A percentile compares a stretch with the other conserved stretches of the same genome.
phyloP scores from a whole-genome alignment of 75 land plant genomes.

The Pinus taeda region DNA sequence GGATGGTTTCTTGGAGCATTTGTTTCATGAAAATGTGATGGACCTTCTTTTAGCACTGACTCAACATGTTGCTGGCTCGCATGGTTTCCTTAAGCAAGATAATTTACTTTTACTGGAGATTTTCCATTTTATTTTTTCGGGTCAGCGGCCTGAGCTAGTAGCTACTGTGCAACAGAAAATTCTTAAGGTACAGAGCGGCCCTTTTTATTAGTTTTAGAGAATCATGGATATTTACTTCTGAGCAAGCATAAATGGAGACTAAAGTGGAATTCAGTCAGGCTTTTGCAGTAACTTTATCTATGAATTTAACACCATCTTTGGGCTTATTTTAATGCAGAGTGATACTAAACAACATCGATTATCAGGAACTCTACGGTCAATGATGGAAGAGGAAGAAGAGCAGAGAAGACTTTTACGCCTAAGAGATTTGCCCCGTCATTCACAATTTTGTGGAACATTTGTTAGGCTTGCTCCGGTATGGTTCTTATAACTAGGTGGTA shows the following conservation, averaged over 20 bases:
- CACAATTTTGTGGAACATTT: slow-evolving; percentile 83
- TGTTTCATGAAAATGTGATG: slow-evolving; percentile 90
- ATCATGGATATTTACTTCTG: background rate
- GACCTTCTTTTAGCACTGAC: slow-evolving; percentile 83
- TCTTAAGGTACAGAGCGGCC: slow-evolving; percentile 23
- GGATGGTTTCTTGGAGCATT: slow-evolving; percentile 73
- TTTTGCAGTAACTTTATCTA: background rate
- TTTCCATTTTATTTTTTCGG: slow-evolving; percentile 71
- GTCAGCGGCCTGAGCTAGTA: slow-evolving; percentile 79
- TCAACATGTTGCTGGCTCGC: slow-evolving; percentile 62
- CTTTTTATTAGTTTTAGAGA: background rate
- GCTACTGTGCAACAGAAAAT: slow-evolving; percentile 27
- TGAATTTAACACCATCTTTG: background rate
- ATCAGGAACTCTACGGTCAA: slow-evolving; percentile 43
- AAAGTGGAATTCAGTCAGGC: background rate
- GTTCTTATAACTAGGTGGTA: background rate
- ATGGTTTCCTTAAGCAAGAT: slow-evolving; percentile 62
- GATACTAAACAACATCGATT: slow-evolving; percentile 24
- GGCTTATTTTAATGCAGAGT: slow-evolving; percentile 28
- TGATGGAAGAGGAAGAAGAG: slow-evolving; percentile 70
- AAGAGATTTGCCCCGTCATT: slow-evolving; percentile 40
- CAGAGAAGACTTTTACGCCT: slow-evolving; percentile 41
- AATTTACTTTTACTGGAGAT: slow-evolving; percentile 80
- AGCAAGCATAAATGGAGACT: too few species aligned
- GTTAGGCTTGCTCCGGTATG: slow-evolving; percentile 32